Evolutionary conservation across 2,329 filamentous ascomycete genomes (phyloP), one percentile per base, ranked within the genome.

Genomic region (Xylaria multiplex): DNA sequence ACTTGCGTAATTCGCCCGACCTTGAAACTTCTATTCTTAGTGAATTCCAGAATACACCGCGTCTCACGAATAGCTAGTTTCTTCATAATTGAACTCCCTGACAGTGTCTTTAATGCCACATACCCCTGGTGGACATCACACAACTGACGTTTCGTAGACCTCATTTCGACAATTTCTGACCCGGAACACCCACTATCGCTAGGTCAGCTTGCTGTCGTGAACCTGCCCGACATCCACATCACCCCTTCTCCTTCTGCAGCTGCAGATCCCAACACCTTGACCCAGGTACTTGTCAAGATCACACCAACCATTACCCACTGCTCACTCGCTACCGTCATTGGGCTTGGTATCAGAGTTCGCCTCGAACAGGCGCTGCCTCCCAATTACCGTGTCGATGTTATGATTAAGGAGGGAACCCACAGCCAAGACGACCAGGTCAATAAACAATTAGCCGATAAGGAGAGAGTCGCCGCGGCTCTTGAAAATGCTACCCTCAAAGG

Each of bases 221-320:
- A 96, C 72, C 88, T 99, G n/a, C 90, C 92, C 37, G 96, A 99
- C 79, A 97, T 99, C 73, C 85, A 88, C 74, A 93, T 99, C 72
- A 84, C 83, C 50, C 87, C 90, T 55, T 86, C 91, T 6, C 85
- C 90, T n/a, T 86, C 86, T 42, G 82, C 83, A 67, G 82, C 82
- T 42, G 83, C 81, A 32, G 81, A 82, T 62, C 79, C 82, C 16
- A 81, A 83, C 81, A 88, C 76, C 76, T 86, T 86, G 82, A 93
- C 83, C 81, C 90, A 84, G 45, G 93, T 98, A 42, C 86, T 90
- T 2, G 93, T 99, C 49, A 88, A 97, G 74, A 91, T 99, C 72
- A 99, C 96, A 11, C 96, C 96, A 9, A 99, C 96, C 30, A 96
- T 98, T 76, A 96, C 95, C 16, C 96, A 98, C 80, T 99, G 96